A percentile compares a stretch with the other conserved stretches of the same genome.
phyloP scores from a whole-genome alignment of 768 basidiomycete species.

The Cystofilobasidium capitatum region DNA sequence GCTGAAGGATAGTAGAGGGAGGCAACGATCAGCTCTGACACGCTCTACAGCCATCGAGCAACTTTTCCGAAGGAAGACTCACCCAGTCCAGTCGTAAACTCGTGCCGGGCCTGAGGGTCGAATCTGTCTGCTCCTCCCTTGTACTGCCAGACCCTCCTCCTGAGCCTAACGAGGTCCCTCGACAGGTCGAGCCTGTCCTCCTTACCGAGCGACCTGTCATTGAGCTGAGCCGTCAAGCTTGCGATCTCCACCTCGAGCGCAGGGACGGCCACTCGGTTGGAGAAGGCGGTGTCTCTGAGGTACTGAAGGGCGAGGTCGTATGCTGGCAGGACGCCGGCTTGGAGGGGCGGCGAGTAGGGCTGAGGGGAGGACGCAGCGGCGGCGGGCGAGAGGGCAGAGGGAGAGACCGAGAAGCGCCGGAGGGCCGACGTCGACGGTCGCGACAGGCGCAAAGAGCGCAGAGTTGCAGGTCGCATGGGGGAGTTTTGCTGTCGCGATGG shows the following conservation, averaged over 20 bases:
- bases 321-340: conserved; percentile 36
- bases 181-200: conserved; percentile 65
- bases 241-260: conserved; percentile 40
- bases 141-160: background rate
- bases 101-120: conserved; percentile 27
- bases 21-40: background rate
- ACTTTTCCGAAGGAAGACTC: too few species aligned
- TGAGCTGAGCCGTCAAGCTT: conserved; percentile 46
- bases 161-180: conserved; percentile 64
- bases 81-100: background rate
- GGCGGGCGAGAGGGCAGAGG: conserved; percentile 42
- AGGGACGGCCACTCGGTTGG: conserved; percentile 25
- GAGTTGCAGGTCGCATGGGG: background rate
- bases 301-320: conserved; percentile 76
- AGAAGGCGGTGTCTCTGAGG: conserved; percentile 42
- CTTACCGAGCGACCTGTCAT: conserved; percentile 54
- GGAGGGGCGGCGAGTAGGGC: conserved; percentile 34
- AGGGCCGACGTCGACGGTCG: conserved; percentile 38
- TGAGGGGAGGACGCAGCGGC: conserved; percentile 38
- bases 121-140: conserved; percentile 31
- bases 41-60: too few species aligned
- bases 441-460: conserved; percentile 44
- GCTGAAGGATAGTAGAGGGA: conserved; percentile 17
- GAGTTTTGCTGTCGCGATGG: background rate
- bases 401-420: conserved; percentile 40